A percentile compares a stretch with the other conserved stretches of the same genome.
Conservation (phyloP, 306 rosid species). For the Psophocarpus tetragonolobus region DNA sequence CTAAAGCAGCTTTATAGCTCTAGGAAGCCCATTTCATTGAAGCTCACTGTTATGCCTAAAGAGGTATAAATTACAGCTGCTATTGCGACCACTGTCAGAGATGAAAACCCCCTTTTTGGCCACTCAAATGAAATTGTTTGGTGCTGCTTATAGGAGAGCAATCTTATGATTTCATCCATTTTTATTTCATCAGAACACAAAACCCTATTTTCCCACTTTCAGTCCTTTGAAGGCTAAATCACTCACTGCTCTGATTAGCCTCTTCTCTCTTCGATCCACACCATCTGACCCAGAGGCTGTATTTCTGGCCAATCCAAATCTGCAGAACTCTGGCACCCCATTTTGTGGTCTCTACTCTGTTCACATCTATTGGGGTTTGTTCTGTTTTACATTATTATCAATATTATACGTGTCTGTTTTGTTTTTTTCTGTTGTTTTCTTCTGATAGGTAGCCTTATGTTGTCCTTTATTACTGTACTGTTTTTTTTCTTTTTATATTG, state of each 20-base stretch:
- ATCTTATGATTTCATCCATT: neutral
- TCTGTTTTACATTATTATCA: neutral
- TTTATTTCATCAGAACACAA: neutral
- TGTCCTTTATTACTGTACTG: no score
- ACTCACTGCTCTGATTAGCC: neutral
- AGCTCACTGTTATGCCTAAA: neutral
- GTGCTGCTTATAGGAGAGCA: neutral
- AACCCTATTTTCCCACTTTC: neutral
- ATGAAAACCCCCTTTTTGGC: neutral
- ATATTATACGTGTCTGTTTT: no score
- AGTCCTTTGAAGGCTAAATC: neutral
- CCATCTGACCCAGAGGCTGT: neutral
- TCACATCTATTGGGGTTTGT: neutral
- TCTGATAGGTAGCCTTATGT: neutral
- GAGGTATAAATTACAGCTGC: neutral
- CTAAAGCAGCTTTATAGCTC: neutral
- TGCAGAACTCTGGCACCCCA: neutral
- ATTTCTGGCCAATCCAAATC: neutral
- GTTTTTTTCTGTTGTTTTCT: neutral
- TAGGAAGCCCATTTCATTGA: neutral
- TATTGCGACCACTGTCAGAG: neutral
- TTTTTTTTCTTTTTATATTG: no score
- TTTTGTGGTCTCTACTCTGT: neutral
- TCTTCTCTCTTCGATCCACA: neutral
- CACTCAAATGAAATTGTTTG: neutral